A percentile compares a stretch with the other conserved stretches of the same genome.
These are phyloP conservation scores for Fonsecaea erecta DNA, from an alignment of 2,329 filamentous ascomycete genomes.

Conservation along the genomic window DNA sequence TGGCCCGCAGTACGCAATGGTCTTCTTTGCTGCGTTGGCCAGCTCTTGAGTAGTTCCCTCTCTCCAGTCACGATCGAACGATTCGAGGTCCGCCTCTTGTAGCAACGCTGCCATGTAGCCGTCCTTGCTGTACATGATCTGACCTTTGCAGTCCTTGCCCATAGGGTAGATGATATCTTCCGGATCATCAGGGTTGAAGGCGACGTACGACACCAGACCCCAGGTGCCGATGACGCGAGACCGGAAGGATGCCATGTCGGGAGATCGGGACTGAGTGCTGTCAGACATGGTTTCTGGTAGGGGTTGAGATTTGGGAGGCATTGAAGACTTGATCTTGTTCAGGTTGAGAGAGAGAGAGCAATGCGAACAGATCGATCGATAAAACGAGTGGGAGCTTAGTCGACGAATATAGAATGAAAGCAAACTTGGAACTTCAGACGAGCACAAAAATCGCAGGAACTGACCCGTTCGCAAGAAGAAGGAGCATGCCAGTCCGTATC, in stretches of 20 bases:
- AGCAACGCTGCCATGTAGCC: constrained; percentile 32
- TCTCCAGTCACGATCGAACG: constrained; percentile 16
- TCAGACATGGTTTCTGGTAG: not conserved
- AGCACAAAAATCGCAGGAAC: not conserved
- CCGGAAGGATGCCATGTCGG: constrained; percentile 19
- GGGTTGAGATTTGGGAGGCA: not conserved
- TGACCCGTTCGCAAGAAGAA: not conserved
- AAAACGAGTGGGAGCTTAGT: not conserved
- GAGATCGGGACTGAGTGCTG: not conserved
- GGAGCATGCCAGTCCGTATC: not conserved
- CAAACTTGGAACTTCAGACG: not conserved
- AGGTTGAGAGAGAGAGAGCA: not conserved
- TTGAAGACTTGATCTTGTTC: not conserved
- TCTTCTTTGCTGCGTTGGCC: constrained; percentile 22
- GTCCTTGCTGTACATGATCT: constrained; percentile 30
- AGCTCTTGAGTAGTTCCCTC: constrained; percentile 18
- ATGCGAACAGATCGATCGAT: not conserved
- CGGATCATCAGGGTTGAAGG: constrained; percentile 11
- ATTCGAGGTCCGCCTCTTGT: constrained; percentile 21
- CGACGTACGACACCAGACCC: constrained; percentile 26
- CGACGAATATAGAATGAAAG: not conserved
- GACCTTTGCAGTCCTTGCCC: constrained; percentile 27
- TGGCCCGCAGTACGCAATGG: constrained; percentile 28
- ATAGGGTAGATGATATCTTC: constrained; percentile 28
- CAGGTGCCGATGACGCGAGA: constrained; percentile 28